Percentiles rank a stretch among this genome's conserved stretches.
Evolutionary conservation across 1,284 basidiomycete genomes (phyloP).

Genomic region (Thelephora terrestris): DNA sequence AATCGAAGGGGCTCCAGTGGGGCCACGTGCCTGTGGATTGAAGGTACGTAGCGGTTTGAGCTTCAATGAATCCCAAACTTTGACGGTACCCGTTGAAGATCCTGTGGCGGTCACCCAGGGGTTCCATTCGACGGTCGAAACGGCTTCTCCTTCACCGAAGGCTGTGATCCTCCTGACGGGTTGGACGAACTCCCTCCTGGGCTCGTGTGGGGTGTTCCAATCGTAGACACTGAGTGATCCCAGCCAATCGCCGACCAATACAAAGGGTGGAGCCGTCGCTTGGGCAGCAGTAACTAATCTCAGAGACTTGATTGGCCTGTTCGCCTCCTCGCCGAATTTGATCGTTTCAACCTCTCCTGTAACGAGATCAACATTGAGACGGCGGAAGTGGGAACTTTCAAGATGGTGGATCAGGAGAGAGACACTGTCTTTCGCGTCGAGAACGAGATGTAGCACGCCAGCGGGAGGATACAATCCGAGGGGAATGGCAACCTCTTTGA

Average conservation of each 20-base stretch:
- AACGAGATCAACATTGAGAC: conserved; percentile 26
- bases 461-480: conserved; percentile 11
- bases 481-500: conserved; percentile 1
- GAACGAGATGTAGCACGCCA: conserved; percentile 16
- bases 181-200: conserved; percentile 6
- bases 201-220: conserved; percentile 27
- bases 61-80: conserved; percentile 60
- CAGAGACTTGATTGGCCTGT: conserved; percentile 37
- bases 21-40: conserved; percentile 33
- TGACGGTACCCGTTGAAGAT: conserved; percentile 50
- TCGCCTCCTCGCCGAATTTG: conserved; percentile 41
- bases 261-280: conserved; percentile 31
- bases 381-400: conserved; percentile 38
- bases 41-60: conserved; percentile 48
- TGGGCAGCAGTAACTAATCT: conserved; percentile 35
- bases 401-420: conserved; percentile 36
- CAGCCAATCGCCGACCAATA: conserved; percentile 47
- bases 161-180: conserved; percentile 46
- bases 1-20: conserved; percentile 27
- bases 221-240: conserved; percentile 53
- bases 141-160: conserved; percentile 39
- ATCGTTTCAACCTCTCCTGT: conserved; percentile 25
- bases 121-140: conserved; percentile 58
- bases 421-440: conserved; percentile 7
- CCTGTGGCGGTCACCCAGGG: conserved; percentile 50